Percentiles rank a stretch among this genome's conserved stretches.
Evolutionary conservation across 78 protist species (phyloP).

Genomic region (Dictyostelium discoideum): DNA sequence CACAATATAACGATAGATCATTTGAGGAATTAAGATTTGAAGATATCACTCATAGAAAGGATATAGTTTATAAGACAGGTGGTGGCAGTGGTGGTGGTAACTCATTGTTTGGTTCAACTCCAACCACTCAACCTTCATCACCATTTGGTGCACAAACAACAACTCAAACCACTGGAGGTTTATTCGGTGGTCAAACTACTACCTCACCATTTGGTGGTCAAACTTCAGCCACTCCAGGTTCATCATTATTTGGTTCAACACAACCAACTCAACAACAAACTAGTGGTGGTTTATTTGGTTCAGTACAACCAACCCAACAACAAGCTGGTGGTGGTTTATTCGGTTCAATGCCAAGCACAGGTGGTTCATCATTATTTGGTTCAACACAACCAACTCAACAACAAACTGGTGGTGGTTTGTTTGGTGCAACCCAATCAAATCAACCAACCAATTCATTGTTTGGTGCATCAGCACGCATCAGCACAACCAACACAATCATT

Average conservation of each 20-base stretch:
- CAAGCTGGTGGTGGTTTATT: background rate
- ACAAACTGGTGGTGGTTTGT: background rate
- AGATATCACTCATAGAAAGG: conserved; percentile 49
- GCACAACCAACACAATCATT: background rate
- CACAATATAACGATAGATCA: conserved; percentile 32
- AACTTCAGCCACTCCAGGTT: background rate
- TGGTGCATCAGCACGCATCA: background rate
- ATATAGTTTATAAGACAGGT: background rate
- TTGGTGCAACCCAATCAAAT: background rate
- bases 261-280: background rate
- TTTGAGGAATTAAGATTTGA: conserved; percentile 66
- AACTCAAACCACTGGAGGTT: background rate
- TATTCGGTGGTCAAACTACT: background rate
- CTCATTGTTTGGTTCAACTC: background rate
- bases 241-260: background rate
- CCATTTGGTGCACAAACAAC: conserved; percentile 15
- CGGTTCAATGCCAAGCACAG: background rate
- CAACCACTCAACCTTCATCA: conserved; percentile 5
- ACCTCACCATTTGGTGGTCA: background rate
- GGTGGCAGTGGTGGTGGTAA: background rate
- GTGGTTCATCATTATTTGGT: background rate
- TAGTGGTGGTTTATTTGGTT: background rate
- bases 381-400: background rate
- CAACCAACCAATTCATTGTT: background rate
- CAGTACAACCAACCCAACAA: background rate